A percentile compares a stretch with the other conserved stretches of the same genome.
These are phyloP conservation scores for Helianthus tuberosus DNA, from an alignment of 129 eudicot species.

Conservation along the genomic window DNA sequence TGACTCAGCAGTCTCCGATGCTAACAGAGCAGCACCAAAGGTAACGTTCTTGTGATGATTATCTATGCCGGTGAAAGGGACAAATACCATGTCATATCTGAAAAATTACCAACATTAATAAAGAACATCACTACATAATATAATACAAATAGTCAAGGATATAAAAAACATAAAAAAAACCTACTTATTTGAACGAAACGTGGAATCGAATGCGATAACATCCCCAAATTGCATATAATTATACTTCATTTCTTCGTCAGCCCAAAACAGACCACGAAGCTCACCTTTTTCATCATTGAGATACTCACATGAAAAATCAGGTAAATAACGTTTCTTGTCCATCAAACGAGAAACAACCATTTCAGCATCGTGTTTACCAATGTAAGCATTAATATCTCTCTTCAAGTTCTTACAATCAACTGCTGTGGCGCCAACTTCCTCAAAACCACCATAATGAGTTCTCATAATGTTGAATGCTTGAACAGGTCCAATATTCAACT, in stretches of 20 bases:
- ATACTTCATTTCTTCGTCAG: neutral
- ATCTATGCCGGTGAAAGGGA: too few relatives aligned
- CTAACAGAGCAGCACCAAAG: too few relatives aligned
- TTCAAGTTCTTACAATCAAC: neutral
- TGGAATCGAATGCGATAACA: neutral
- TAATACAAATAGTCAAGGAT: too few relatives aligned
- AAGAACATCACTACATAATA: too few relatives aligned
- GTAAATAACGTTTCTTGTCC: too few relatives aligned
- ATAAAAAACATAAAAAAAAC: neutral
- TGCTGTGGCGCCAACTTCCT: neutral
- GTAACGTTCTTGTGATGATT: too few relatives aligned
- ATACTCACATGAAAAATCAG: neutral
- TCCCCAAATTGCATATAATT: neutral
- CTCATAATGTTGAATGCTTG: too few relatives aligned
- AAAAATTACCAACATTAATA: too few relatives aligned
- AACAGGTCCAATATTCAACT: too few relatives aligned
- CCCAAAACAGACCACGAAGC: neutral
- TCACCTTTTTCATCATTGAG: neutral
- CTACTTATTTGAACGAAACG: neutral
- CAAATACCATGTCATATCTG: too few relatives aligned
- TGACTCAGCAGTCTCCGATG: too few relatives aligned
- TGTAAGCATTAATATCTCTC: neutral
- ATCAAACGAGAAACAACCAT: neutral
- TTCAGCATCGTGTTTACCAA: neutral
- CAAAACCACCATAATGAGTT: neutral